phyloP scores from a whole-genome alignment of 106 monocot genomes.

The Cymbidium sinense region DNA sequence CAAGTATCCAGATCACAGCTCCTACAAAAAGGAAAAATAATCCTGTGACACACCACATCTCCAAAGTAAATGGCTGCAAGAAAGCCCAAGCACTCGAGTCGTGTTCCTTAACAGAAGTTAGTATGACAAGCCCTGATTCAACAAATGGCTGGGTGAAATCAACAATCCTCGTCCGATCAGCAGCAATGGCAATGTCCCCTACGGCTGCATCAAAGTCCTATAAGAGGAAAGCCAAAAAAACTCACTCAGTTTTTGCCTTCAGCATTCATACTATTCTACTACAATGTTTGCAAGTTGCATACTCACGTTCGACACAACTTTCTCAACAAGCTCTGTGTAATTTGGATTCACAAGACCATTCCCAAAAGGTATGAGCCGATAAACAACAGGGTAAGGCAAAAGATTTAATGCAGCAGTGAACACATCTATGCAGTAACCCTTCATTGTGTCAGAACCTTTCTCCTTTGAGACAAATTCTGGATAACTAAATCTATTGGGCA shows the following conservation, averaged over 20 bases:
- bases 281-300: not conserved
- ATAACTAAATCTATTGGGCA: slow-evolving; percentile 62
- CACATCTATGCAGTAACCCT: slow-evolving; percentile 68
- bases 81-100: slow-evolving; percentile 64
- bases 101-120: slow-evolving; percentile 36
- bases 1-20: slow-evolving; percentile 76
- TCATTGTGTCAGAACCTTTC: slow-evolving; percentile 28
- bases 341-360: slow-evolving; percentile 61
- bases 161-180: slow-evolving; percentile 52
- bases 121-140: slow-evolving; percentile 73
- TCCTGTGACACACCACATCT: slow-evolving; percentile 71
- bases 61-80: slow-evolving; percentile 71
- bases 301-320: slow-evolving; percentile 56
- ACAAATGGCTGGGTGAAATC: slow-evolving; percentile 87
- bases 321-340: slow-evolving; percentile 47
- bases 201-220: slow-evolving; percentile 77
- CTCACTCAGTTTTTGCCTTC: not conserved
- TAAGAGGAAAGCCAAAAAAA: slow-evolving; percentile 5
- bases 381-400: slow-evolving; percentile 73
- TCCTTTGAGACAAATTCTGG: slow-evolving; percentile 45
- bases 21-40: slow-evolving; percentile 55
- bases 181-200: slow-evolving; percentile 69
- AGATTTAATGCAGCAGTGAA: slow-evolving; percentile 63
- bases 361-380: slow-evolving; percentile 49
- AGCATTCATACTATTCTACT: not conserved